Conservation (phyloP, 148 eudicot genomes). For the Rhododendron henanense region DNA sequence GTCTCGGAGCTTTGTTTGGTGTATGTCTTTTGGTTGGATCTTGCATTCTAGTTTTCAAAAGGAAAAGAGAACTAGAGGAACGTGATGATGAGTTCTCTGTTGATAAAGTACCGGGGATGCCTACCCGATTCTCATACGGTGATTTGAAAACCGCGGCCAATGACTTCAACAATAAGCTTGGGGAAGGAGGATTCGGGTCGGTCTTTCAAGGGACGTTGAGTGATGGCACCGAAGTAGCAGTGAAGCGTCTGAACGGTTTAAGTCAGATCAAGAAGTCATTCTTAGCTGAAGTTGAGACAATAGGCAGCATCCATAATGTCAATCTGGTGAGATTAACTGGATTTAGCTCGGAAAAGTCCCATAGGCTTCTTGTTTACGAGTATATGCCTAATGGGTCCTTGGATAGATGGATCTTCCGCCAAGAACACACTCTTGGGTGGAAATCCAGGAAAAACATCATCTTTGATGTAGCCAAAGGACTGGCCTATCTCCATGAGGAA, state of each 20-base stretch:
- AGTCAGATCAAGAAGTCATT: neutral
- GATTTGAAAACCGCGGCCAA: too few relatives aligned
- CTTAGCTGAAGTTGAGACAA: constrained; percentile 11
- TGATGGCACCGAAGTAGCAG: neutral
- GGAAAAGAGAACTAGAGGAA: too few relatives aligned
- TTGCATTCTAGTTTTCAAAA: too few relatives aligned
- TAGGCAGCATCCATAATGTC: constrained; percentile 15
- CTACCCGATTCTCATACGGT: too few relatives aligned
- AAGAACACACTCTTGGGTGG: constrained; percentile 7
- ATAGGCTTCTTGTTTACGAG: constrained; percentile 14
- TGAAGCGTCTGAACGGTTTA: constrained; percentile 4
- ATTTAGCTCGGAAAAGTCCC: constrained; percentile 5
- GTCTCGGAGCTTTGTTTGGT: neutral
- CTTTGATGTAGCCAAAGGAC: constrained; percentile 14
- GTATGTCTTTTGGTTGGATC: too few relatives aligned
- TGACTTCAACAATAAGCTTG: too few relatives aligned
- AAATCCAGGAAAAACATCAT: neutral
- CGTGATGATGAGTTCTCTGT: too few relatives aligned
- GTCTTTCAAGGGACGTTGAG: neutral
- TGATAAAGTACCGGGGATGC: too few relatives aligned
- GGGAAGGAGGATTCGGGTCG: neutral
- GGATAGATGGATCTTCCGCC: constrained; percentile 8
- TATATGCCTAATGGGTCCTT: constrained; percentile 14
- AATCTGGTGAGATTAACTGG: constrained; percentile 7
- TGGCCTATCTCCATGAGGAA: constrained; percentile 13